Evolutionary conservation across 2,329 filamentous ascomycete genomes (phyloP).

Genomic region (Dendrostoma leiphaemia): DNA sequence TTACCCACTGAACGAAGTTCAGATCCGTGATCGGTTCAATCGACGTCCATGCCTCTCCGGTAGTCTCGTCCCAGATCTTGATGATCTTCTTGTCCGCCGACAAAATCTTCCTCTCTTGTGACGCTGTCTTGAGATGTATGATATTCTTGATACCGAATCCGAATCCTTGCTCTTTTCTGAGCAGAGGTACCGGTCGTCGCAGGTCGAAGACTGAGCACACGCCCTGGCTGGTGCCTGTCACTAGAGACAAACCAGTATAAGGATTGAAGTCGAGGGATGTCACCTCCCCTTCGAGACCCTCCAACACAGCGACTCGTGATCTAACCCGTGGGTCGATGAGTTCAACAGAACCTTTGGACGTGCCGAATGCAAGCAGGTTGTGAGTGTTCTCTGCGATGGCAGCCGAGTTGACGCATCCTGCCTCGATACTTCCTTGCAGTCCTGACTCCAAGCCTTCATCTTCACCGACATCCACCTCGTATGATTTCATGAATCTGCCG

Average conservation of each 20-base stretch:
- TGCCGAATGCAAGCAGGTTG: slow-evolving; percentile 89
- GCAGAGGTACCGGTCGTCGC: slow-evolving; percentile 77
- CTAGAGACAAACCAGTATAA: slow-evolving; percentile 74
- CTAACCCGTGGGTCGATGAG: slow-evolving; percentile 92
- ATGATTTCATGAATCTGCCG: slow-evolving; percentile 91
- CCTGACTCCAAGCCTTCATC: slow-evolving; percentile 74
- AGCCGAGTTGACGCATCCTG: slow-evolving; percentile 82
- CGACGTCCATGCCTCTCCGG: slow-evolving; percentile 86
- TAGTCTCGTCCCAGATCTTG: slow-evolving; percentile 85
- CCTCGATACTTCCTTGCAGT: slow-evolving; percentile 81
- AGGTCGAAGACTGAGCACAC: slow-evolving; percentile 90
- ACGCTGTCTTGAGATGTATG: slow-evolving; percentile 66
- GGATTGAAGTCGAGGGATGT: slow-evolving; percentile 85
- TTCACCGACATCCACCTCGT: slow-evolving; percentile 84
- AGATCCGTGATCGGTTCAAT: slow-evolving; percentile 94
- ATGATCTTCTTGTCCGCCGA: slow-evolving; percentile 94
- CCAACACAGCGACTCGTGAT: slow-evolving; percentile 74
- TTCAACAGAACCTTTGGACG: slow-evolving; percentile 90
- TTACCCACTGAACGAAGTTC: slow-evolving; percentile 91
- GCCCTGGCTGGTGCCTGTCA: slow-evolving; percentile 83
- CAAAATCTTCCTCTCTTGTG: slow-evolving; percentile 81
- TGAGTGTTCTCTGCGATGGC: slow-evolving; percentile 87
- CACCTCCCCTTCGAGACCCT: slow-evolving; percentile 68
- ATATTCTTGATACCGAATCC: slow-evolving; percentile 89
- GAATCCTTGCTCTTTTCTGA: slow-evolving; percentile 95